Evolutionary conservation across 1,284 basidiomycete genomes (phyloP).

Genomic region (Ustilago esculenta): DNA sequence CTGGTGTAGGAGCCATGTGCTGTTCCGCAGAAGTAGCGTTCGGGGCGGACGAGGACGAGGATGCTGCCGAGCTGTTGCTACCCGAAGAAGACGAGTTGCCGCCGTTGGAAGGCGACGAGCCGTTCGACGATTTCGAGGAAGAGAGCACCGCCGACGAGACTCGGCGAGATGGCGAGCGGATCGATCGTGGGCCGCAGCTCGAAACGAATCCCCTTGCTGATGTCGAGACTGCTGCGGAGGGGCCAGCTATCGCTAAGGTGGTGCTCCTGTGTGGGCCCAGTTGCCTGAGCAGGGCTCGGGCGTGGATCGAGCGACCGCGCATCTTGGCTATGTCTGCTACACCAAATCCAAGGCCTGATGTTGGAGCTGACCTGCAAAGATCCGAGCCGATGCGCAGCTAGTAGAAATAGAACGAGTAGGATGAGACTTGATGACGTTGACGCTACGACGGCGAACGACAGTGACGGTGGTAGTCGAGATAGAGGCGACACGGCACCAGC

Average conservation of each 20-base stretch:
- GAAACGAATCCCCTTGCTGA: slow-evolving; percentile 31
- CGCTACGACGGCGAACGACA: background rate
- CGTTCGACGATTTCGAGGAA: slow-evolving; percentile 35
- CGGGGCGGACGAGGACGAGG: slow-evolving; percentile 26
- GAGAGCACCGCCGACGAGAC: slow-evolving; percentile 30
- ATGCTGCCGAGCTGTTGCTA: slow-evolving; percentile 29
- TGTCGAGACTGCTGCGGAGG: slow-evolving; percentile 8
- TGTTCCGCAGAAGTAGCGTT: slow-evolving; percentile 17
- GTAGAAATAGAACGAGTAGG: too few species aligned
- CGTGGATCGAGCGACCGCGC: slow-evolving; percentile 47
- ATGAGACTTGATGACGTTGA: too few species aligned
- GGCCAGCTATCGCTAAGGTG: slow-evolving; percentile 20
- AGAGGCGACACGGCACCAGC: too few species aligned
- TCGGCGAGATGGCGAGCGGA: slow-evolving; percentile 24
- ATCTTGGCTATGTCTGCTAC: slow-evolving; percentile 23
- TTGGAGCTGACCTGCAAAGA: background rate
- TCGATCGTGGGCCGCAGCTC: slow-evolving; percentile 32
- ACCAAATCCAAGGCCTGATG: slow-evolving; percentile 5
- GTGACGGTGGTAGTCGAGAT: slow-evolving; percentile 5
- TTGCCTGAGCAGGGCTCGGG: slow-evolving; percentile 40
- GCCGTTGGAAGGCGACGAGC: slow-evolving; percentile 24
- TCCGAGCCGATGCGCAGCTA: background rate
- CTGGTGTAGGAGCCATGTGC: slow-evolving; percentile 8
- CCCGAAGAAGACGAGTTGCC: slow-evolving; percentile 24
- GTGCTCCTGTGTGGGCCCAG: slow-evolving; percentile 13